Evolutionary conservation across 2,329 filamentous ascomycete species (phyloP).

Genomic region (Colletotrichum noveboracense): DNA sequence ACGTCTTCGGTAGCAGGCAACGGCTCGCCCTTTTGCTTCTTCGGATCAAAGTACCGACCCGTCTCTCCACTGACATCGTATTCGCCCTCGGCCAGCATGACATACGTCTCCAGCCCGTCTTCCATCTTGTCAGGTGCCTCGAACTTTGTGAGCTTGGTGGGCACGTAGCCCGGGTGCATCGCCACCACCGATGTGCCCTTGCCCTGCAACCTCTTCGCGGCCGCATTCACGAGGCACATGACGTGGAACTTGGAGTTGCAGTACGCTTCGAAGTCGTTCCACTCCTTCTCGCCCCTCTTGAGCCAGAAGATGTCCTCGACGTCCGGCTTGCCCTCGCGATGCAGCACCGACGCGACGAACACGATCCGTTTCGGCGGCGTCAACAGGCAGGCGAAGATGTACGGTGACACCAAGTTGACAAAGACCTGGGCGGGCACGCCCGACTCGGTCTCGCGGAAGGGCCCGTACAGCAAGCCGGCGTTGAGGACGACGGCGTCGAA

Average conservation of each 20-base stretch:
- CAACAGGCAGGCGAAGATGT: constrained; percentile 26
- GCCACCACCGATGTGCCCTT: constrained; percentile 21
- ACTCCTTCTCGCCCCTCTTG: constrained; percentile 20
- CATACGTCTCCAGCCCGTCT: constrained; percentile 15
- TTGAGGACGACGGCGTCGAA: constrained; percentile 27
- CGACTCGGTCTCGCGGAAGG: constrained; percentile 23
- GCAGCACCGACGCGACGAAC: constrained; percentile 24
- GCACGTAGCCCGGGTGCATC: constrained; percentile 27
- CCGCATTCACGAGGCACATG: constrained; percentile 26
- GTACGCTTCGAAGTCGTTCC: constrained; percentile 25
- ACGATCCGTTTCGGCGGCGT: constrained; percentile 23
- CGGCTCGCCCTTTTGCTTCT: constrained; percentile 20
- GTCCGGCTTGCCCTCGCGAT: constrained; percentile 20
- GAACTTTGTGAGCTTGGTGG: constrained; percentile 24
- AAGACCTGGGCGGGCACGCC: constrained; percentile 24
- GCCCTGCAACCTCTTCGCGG: constrained; percentile 18
- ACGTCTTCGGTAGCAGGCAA: constrained; percentile 10
- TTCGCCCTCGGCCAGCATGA: constrained; percentile 25
- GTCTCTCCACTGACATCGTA: constrained; percentile 21
- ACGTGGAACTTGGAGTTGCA: constrained; percentile 26
- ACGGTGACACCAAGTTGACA: constrained; percentile 27
- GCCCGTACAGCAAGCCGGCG: constrained; percentile 23
- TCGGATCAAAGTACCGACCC: constrained; percentile 26
- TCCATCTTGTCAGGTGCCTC: constrained; percentile 21
- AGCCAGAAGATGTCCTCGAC: constrained; percentile 26